Percentiles rank a stretch among this genome's conserved stretches.
phyloP scores from a whole-genome alignment of 768 basidiomycete genomes.

The Rhodotorula graminis region DNA sequence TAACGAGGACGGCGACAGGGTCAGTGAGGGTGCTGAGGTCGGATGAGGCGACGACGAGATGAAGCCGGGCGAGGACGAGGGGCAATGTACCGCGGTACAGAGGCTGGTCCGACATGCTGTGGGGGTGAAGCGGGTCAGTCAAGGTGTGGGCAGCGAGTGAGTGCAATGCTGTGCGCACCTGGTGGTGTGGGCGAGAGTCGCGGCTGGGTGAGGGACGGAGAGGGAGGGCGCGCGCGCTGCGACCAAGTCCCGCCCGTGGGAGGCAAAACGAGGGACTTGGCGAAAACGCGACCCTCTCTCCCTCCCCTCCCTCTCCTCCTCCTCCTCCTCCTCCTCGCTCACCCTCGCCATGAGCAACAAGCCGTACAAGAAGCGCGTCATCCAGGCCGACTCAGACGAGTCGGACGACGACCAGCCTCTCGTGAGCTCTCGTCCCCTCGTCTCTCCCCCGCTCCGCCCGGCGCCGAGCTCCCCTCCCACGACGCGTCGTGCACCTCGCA shows the following conservation, averaged over 20 bases:
- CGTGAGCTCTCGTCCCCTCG: conserved; percentile 11
- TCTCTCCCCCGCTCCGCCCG: not conserved
- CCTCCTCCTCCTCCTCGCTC: not conserved
- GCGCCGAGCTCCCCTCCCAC: not conserved
- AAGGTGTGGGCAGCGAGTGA: not conserved
- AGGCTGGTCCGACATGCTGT: conserved; percentile 17
- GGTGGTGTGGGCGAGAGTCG: not conserved
- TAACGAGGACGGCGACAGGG: not conserved
- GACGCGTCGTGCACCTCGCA: not conserved
- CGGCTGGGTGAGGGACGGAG: not conserved
- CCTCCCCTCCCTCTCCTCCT: not conserved
- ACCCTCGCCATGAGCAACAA: conserved; percentile 16
- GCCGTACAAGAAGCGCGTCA: conserved; percentile 40
- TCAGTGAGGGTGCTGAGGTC: not conserved
- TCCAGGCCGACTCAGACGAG: conserved; percentile 27
- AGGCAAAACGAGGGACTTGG: not conserved
- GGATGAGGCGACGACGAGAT: not conserved
- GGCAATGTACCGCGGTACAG: conserved; percentile 22
- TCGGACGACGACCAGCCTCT: conserved; percentile 28
- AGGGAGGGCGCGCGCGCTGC: no score
- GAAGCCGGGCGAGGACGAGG: not conserved
- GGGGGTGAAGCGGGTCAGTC: not conserved
- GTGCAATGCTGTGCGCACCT: not conserved
- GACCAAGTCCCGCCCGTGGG: not conserved
- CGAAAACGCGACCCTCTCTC: not conserved